A percentile compares a stretch with the other conserved stretches of the same genome.
Conservation (phyloP, 1,284 basidiomycete genomes). For the Baeospora myosura region DNA sequence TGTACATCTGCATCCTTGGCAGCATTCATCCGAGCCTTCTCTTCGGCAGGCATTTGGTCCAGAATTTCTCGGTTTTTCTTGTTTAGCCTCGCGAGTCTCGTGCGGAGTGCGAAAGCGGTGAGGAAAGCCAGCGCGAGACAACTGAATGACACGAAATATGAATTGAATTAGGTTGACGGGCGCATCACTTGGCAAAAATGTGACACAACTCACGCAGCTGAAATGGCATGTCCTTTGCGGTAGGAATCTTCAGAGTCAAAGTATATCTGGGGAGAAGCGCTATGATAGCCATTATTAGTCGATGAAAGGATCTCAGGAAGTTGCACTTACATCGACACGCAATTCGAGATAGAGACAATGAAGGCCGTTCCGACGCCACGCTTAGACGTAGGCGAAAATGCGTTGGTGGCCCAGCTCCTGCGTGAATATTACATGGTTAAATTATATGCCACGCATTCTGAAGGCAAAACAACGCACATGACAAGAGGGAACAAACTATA, state of each 20-base stretch:
- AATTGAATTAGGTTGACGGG: not conserved
- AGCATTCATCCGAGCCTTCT: not conserved
- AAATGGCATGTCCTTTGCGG: slow-evolving; percentile 46
- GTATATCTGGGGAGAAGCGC: slow-evolving; percentile 52
- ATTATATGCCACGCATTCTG: not conserved
- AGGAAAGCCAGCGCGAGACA: not conserved
- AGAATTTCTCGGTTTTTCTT: not conserved
- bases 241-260: slow-evolving; percentile 43
- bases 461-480: slow-evolving; percentile 35
- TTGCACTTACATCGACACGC: slow-evolving; percentile 41
- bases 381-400: slow-evolving; percentile 50
- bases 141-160: too few species aligned
- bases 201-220: slow-evolving; percentile 32
- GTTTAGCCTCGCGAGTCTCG: not conserved
- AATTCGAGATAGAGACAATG: slow-evolving; percentile 48
- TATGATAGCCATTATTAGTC: slow-evolving; percentile 15
- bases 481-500: slow-evolving; percentile 50
- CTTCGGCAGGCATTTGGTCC: not conserved
- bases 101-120: not conserved
- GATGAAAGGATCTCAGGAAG: slow-evolving; percentile 3
- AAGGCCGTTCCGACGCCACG: slow-evolving; percentile 52
- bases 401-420: slow-evolving; percentile 53
- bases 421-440: not conserved
- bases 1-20: too few species aligned
- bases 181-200: not conserved